These are phyloP conservation scores for Ehretia macrophylla DNA, from an alignment of 257 asterid genomes.

Conservation along the genomic window DNA sequence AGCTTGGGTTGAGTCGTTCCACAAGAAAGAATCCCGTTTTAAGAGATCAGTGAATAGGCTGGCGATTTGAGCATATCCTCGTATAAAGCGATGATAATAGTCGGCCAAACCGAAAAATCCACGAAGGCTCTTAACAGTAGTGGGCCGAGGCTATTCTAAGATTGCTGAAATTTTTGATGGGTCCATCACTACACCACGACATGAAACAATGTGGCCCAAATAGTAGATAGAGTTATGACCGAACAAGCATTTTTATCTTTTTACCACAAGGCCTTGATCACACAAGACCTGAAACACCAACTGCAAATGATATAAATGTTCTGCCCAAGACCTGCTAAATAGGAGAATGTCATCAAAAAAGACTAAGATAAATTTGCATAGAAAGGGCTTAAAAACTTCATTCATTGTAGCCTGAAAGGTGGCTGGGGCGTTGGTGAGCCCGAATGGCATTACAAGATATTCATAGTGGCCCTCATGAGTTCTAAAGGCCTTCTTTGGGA, in stretches of 20 bases:
- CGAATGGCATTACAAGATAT: constrained; percentile 1
- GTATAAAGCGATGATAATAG: neutral
- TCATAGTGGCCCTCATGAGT: neutral
- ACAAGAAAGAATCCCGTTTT: neutral
- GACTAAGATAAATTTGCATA: neutral
- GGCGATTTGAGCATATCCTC: neutral
- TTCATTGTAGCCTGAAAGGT: neutral
- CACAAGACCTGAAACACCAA: no score
- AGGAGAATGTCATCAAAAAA: constrained; percentile 6
- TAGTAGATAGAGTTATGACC: neutral
- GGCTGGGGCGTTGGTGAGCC: neutral
- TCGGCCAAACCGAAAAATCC: neutral
- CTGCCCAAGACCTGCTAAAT: neutral
- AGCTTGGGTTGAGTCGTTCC: neutral
- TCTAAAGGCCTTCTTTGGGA: neutral
- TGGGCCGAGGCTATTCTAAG: neutral
- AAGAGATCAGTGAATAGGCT: neutral
- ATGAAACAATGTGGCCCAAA: neutral
- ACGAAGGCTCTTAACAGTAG: neutral
- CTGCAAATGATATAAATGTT: neutral
- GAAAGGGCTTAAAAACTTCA: neutral
- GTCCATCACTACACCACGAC: neutral
- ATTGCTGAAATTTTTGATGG: no score
- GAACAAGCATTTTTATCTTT: neutral
- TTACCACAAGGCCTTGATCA: neutral